Base-by-base conservation (phyloP, 441 rosid genomes). In the Gossypium trilobum region DNA sequence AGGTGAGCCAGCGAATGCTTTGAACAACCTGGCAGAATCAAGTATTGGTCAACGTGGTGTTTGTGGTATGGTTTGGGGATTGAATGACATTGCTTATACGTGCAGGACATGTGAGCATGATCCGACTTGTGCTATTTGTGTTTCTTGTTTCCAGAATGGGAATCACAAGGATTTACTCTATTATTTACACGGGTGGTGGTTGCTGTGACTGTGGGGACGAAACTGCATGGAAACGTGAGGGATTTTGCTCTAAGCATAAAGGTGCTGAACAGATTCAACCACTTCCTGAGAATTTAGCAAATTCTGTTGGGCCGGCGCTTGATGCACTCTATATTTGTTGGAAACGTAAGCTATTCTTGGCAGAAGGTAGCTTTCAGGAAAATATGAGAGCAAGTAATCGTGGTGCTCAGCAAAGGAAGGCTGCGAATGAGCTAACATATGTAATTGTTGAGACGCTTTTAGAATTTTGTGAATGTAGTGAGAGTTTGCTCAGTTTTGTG, bases 181-280 rank as follows among this genome's bases (percentile, higher is more conserved):
- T 88, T 62, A 93, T 89, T 23, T 90, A 90, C 70, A 89, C 98
- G 0, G 90, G 89, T 31, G 91, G 97, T 66, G 99, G 99, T 75
- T 93, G 99, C 76, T 95, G 99, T 77, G 99, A 95, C 78, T 95
- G 99, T 82, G 99, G 99, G 67, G 99, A 95, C 78, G 89, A 81
- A 31, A 95, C 99, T 0, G 99, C 99, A 4, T 95, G 99, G 99
- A 95, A 89, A 74, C 86, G 84, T 9, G 98, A 88, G 64, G 99
- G 99, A 33, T 95, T 95, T 77, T 95, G 99, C 82, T 91, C 97
- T 0, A 87, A 78, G 63, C 99, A 95, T 83, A 88, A 85, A 88
- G 99, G 99, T 77, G 79, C 97, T 11, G 97, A 95, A 74, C 95
- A 89, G 88, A 95, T 95, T 85, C 90, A 84, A 63, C 96, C 96